Evolutionary conservation across 805 yeast genomes (phyloP).

Genomic region (Saccharomyces jurei): DNA sequence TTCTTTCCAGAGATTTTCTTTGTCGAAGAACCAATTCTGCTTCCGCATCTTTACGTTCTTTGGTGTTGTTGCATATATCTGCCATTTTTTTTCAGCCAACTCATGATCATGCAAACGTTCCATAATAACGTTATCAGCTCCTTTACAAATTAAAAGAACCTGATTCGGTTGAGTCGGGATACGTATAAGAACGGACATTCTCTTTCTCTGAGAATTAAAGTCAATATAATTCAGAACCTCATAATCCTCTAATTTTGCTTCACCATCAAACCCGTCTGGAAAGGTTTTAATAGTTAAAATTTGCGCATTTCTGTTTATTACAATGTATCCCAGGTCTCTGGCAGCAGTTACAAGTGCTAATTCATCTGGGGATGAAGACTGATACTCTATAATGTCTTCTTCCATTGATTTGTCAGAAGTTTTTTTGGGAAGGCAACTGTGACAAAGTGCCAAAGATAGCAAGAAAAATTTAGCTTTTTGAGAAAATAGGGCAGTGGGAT

Average conservation of each 20-base stretch:
- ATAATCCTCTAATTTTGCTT: slow-evolving; percentile 59
- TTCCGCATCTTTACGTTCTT: slow-evolving; percentile 63
- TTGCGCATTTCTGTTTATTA: slow-evolving; percentile 57
- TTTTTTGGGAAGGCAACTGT: slow-evolving; percentile 75
- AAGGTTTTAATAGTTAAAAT: slow-evolving; percentile 62
- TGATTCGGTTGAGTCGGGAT: slow-evolving; percentile 59
- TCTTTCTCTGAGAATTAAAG: slow-evolving; percentile 77
- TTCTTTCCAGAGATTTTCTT: slow-evolving; percentile 38
- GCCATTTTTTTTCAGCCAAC: slow-evolving; percentile 54
- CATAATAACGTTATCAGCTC: slow-evolving; percentile 87
- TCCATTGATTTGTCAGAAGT: slow-evolving; percentile 11
- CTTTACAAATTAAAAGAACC: slow-evolving; percentile 78
- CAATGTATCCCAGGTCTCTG: slow-evolving; percentile 87
- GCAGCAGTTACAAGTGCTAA: slow-evolving; percentile 91
- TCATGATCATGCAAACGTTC: slow-evolving; percentile 57
- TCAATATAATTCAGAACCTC: slow-evolving; percentile 76
- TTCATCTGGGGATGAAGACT: slow-evolving; percentile 95
- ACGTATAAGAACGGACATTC: slow-evolving; percentile 83
- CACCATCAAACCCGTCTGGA: slow-evolving; percentile 69
- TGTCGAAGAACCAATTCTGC: slow-evolving; percentile 65
- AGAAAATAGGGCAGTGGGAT: slow-evolving; percentile 66
- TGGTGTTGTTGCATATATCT: slow-evolving; percentile 52
- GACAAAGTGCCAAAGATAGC: slow-evolving; percentile 77
- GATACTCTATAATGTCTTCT: slow-evolving; percentile 60
- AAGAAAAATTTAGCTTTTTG: slow-evolving; percentile 71